These are phyloP conservation scores for Collybiopsis confluens DNA, from an alignment of 768 basidiomycete genomes.

Conservation along the genomic window DNA sequence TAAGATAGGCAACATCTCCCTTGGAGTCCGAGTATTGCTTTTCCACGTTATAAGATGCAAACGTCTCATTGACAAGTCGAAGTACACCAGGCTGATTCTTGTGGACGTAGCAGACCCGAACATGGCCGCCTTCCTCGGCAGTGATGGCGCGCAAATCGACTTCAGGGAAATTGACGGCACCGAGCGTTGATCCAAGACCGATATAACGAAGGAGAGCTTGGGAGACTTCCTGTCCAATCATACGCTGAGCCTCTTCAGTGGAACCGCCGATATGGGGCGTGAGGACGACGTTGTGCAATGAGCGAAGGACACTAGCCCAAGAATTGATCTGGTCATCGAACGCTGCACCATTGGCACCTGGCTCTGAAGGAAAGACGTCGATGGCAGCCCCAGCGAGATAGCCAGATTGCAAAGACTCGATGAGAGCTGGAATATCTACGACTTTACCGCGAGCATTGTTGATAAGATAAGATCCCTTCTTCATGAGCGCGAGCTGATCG, in stretches of 20 bases:
- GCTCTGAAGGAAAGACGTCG: conserved; percentile 94
- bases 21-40: conserved; percentile 99
- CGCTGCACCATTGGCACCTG: conserved; percentile 82
- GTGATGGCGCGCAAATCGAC: conserved; percentile 93
- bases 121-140: conserved; percentile 71
- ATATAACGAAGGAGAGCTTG: conserved; percentile 83
- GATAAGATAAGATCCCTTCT: conserved; percentile 90
- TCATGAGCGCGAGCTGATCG: conserved; percentile 83
- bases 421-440: conserved; percentile 90
- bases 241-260: conserved; percentile 96
- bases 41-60: conserved; percentile 96
- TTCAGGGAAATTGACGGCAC: conserved; percentile 98
- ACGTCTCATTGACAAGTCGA: conserved; percentile 87
- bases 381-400: conserved; percentile 86
- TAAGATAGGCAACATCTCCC: conserved; percentile 88
- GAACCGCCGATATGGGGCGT: conserved; percentile 99
- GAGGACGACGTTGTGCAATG: conserved; percentile 86
- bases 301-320: conserved; percentile 75
- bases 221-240: conserved; percentile 96
- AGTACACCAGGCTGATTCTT: conserved; percentile 94
- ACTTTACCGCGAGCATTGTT: conserved; percentile 97
- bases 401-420: conserved; percentile 74
- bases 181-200: conserved; percentile 84
- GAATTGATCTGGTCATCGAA: conserved; percentile 88
- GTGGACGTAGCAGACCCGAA: conserved; percentile 95